phyloP scores from a whole-genome alignment of 352 stramenopile species.

The Phytopythium kandeliae region DNA sequence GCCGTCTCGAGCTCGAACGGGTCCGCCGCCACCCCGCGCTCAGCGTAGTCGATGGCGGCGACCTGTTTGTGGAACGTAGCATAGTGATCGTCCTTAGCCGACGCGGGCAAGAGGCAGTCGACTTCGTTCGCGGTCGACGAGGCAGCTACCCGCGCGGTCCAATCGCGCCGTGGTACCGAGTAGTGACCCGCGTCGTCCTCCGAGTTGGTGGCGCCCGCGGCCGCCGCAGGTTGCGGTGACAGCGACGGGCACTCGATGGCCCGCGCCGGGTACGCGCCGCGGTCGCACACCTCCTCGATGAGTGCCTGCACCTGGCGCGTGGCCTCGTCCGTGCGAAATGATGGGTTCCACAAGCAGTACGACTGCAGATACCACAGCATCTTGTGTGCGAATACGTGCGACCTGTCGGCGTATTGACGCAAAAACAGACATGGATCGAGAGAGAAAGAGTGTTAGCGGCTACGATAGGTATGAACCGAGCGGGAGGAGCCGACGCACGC shows the following conservation, averaged over 20 bases:
- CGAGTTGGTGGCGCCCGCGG: conserved; percentile 10
- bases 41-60: conserved; percentile 26
- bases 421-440: background rate
- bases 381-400: conserved; percentile 81
- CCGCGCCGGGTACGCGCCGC: conserved; percentile 39
- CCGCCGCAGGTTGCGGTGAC: background rate
- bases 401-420: conserved; percentile 22
- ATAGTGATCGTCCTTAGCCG: conserved; percentile 60
- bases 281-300: conserved; percentile 70
- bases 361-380: conserved; percentile 84
- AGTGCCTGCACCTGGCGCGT: conserved; percentile 64
- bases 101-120: conserved; percentile 36
- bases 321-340: conserved; percentile 49
- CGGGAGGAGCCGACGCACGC: too few relatives aligned
- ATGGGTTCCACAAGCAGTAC: conserved; percentile 61
- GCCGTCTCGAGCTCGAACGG: conserved; percentile 65
- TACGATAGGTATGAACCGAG: too few relatives aligned
- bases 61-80: conserved; percentile 46
- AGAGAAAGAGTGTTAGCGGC: background rate
- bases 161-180: conserved; percentile 11
- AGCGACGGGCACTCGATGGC: conserved; percentile 25
- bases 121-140: conserved; percentile 34
- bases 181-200: conserved; percentile 17
- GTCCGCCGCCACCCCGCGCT: conserved; percentile 30
- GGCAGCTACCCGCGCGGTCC: conserved; percentile 9